Evolutionary conservation across 345 rosid species (phyloP), one percentile per base, ranked within the genome.

Genomic region (Sonneratia alba): DNA sequence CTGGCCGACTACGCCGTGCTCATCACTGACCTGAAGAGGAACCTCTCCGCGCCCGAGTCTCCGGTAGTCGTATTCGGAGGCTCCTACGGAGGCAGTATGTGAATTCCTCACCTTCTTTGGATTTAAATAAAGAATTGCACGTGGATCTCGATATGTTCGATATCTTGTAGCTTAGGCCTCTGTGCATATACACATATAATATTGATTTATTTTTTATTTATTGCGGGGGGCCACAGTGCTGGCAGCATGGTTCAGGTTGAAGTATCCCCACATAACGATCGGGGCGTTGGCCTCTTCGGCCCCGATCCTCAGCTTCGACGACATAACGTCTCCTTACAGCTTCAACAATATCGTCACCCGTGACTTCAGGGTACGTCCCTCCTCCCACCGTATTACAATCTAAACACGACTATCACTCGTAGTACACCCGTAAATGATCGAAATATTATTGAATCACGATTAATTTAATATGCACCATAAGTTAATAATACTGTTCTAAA

Each of bases 171-270:
- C 32, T 27, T 27, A 27, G 32, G 32, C 32, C 32, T 1, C 32
- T 27, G 32, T 27, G 1, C 1, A 27, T 27, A 27, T 27, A 27
- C 1, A 27, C 1, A 27, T 27, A 27, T 27, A 27, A 27, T 27
- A 12, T 48, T 4, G 14, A 11, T 48, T 48, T 3, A 48, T 48
- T 12, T 0, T 10, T 48, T 48, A 12, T 48, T 48, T 48, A 10
- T 48, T 5, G 0, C 1, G 3, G 7, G 43, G 43, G 43, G 1
- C 7, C 43, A 34, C 86, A 89, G 97, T 86, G 97, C 72, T 91
- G 75, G 97, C 97, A 19, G 86, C 93, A 0, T 87, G 95, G 93
- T 91, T 91, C 73, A 83, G 93, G 71, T 75, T 91, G 68, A 91
- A 91, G 73, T 87, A 91, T 73, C 95, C 97, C 5, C 95, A 86